Conservation (phyloP, 768 basidiomycete species). For the Russula emetica region DNA sequence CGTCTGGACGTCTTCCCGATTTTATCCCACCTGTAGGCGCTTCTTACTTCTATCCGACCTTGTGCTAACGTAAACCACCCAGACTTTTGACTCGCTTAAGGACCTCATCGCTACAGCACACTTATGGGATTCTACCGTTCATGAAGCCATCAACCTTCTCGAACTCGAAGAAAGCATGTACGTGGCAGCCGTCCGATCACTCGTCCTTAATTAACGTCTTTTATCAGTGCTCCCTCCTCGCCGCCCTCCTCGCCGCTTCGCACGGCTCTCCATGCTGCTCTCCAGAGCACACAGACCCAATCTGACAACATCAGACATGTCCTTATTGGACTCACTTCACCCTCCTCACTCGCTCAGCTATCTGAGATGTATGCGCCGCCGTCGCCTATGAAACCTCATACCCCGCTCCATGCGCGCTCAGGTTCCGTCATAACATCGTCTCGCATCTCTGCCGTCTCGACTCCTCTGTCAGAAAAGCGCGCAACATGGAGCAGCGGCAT, state of each 20-base stretch:
- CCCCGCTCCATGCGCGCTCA: constrained; percentile 40
- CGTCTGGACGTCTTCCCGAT: constrained; percentile 4
- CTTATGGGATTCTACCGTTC: constrained; percentile 70
- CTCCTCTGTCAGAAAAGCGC: constrained; percentile 45
- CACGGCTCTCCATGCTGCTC: constrained; percentile 65
- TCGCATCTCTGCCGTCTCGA: constrained; percentile 33
- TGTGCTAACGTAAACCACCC: background rate
- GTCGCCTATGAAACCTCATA: constrained; percentile 44
- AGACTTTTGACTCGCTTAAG: constrained; percentile 65
- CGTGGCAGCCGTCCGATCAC: constrained; percentile 17
- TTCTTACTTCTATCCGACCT: background rate
- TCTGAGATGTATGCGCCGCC: constrained; percentile 88
- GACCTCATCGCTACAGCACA: constrained; percentile 64
- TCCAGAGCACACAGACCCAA: constrained; percentile 73
- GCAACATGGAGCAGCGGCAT: constrained; percentile 65
- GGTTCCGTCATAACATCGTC: constrained; percentile 35
- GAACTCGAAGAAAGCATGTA: constrained; percentile 71
- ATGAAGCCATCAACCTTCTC: constrained; percentile 59
- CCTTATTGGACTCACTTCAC: constrained; percentile 69
- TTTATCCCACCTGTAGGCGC: constrained; percentile 18
- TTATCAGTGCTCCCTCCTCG: constrained; percentile 43
- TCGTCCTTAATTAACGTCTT: constrained; percentile 28
- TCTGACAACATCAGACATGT: constrained; percentile 79
- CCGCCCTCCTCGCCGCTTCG: constrained; percentile 56
- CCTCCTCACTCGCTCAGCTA: constrained; percentile 67